A percentile compares a stretch with the other conserved stretches of the same genome.
phyloP scores from a whole-genome alignment of 2,329 filamentous ascomycete species.

The Mycocentrospora acerina region DNA sequence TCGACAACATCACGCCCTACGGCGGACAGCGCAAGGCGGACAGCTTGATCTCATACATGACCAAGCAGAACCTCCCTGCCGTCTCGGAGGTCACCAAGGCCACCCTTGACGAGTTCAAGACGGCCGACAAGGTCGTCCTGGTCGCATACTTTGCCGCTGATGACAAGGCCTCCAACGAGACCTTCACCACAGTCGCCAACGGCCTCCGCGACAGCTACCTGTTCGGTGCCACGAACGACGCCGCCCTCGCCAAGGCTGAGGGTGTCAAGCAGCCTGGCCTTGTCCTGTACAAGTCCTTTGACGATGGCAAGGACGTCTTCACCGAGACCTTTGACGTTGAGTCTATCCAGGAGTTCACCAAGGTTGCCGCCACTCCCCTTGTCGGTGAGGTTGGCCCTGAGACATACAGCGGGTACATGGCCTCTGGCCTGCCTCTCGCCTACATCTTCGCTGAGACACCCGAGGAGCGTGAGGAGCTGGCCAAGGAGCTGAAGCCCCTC shows the following conservation, averaged over 20 bases:
- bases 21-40: constrained; percentile 85
- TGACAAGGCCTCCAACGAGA: constrained; percentile 83
- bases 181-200: constrained; percentile 73
- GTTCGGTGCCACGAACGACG: constrained; percentile 86
- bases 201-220: constrained; percentile 86
- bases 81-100: constrained; percentile 82
- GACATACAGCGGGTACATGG: constrained; percentile 95
- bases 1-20: constrained; percentile 80
- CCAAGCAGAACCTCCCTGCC: constrained; percentile 93
- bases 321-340: constrained; percentile 79
- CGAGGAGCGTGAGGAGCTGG: constrained; percentile 82
- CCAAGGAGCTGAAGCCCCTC: constrained; percentile 76
- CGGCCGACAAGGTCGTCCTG: constrained; percentile 91
- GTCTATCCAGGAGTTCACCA: constrained; percentile 78
- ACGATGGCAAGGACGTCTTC: constrained; percentile 90
- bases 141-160: constrained; percentile 82
- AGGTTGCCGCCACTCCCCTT: constrained; percentile 81
- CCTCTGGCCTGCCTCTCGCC: constrained; percentile 83
- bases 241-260: constrained; percentile 81
- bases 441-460: constrained; percentile 95
- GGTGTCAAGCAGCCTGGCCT: constrained; percentile 83
- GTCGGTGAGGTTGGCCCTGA: constrained; percentile 96
- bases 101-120: constrained; percentile 94
- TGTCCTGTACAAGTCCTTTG: constrained; percentile 96
- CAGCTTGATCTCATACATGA: constrained; percentile 83